These are phyloP conservation scores for Phytophthora aleatoria DNA, from an alignment of 352 stramenopile species.

Conservation along the genomic window DNA sequence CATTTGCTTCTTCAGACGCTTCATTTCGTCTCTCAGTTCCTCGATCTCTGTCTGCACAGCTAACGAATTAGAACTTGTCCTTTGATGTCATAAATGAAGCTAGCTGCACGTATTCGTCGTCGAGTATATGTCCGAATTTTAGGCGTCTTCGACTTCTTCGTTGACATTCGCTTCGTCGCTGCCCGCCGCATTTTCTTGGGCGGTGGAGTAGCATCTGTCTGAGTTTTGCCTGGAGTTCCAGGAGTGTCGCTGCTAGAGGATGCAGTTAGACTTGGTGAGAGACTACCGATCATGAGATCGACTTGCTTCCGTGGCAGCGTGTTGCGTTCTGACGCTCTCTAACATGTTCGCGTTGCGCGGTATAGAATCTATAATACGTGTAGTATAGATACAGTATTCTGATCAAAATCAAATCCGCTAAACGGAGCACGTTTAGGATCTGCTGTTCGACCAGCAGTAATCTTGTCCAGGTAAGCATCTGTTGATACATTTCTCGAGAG, in stretches of 20 bases:
- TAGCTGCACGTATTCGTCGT: slow-evolving; percentile 3
- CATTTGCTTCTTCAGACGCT: slow-evolving; percentile 19
- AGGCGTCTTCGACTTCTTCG: slow-evolving; percentile 10
- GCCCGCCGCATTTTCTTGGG: background rate
- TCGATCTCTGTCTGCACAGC: slow-evolving; percentile 19
- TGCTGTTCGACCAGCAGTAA: slow-evolving; percentile 1
- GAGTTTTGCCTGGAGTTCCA: background rate
- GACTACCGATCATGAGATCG: slow-evolving; percentile 4
- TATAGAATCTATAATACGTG: background rate
- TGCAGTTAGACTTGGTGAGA: background rate
- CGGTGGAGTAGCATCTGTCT: background rate
- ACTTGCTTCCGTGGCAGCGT: slow-evolving; percentile 4
- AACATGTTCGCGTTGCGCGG: background rate
- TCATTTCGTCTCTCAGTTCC: slow-evolving; percentile 18
- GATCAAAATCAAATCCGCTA: background rate
- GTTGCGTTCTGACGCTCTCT: background rate
- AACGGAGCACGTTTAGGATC: background rate
- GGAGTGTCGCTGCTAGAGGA: background rate
- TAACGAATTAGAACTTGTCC: background rate
- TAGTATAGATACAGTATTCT: no score
- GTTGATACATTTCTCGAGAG: no score
- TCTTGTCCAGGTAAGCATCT: background rate
- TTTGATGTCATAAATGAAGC: background rate
- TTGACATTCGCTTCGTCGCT: background rate
- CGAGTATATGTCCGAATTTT: slow-evolving; percentile 23